Conservation (phyloP, 2,329 filamentous ascomycete species). For the Botrytis sinoallii region DNA sequence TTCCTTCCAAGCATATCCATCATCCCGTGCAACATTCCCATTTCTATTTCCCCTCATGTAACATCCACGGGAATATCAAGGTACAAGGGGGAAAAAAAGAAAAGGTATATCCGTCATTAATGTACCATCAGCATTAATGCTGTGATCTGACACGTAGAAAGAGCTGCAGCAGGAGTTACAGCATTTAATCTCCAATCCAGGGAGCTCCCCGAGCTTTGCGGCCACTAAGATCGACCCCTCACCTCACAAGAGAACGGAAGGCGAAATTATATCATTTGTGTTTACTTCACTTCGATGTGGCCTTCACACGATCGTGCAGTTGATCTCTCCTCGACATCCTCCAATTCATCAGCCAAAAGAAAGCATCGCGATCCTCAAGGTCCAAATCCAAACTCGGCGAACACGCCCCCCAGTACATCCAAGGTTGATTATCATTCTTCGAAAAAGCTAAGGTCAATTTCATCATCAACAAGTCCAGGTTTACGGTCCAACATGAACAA, state of each 20-base stretch:
- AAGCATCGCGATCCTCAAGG: slow-evolving; percentile 24
- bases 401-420: background rate
- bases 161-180: slow-evolving; percentile 10
- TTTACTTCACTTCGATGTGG: slow-evolving; percentile 35
- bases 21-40: background rate
- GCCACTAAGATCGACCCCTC: slow-evolving; percentile 19
- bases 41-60: slow-evolving; percentile 3
- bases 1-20: background rate
- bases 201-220: background rate
- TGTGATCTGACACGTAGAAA: slow-evolving; percentile 15
- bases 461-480: slow-evolving; percentile 40
- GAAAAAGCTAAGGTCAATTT: slow-evolving; percentile 75
- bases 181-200: slow-evolving; percentile 11
- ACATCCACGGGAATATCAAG: background rate
- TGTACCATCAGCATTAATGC: slow-evolving; percentile 12
- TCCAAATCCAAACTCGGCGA: slow-evolving; percentile 17
- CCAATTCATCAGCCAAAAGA: slow-evolving; percentile 23
- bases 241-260: slow-evolving; percentile 15
- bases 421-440: slow-evolving; percentile 40
- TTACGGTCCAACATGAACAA: slow-evolving; percentile 31
- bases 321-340: slow-evolving; percentile 25
- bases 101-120: background rate
- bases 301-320: slow-evolving; percentile 30
- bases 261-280: slow-evolving; percentile 27
- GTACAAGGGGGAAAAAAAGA: background rate